Base-by-base conservation (phyloP, 345 rosid genomes). In the Salix arbutifolia region DNA sequence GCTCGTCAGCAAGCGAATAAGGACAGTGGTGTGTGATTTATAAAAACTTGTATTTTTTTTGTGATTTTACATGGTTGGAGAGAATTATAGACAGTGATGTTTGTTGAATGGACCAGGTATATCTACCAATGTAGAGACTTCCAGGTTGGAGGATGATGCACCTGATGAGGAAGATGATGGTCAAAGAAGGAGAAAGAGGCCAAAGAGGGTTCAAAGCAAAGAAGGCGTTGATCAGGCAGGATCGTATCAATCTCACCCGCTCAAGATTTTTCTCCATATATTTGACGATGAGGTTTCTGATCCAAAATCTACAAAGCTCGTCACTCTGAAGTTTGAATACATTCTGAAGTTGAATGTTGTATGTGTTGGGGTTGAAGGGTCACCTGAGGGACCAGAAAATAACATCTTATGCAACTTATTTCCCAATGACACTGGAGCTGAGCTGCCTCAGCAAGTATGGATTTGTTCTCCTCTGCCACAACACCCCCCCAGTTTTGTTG, bases 361-460 rank as follows among this genome's bases (percentile, higher is more conserved):
- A 17, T 91, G 96, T 72, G 97, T 83, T 79, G 93, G 90, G 31
- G 76, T 79, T 38, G 92, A 93, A 83, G 92, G 89, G 50, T 81
- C 93, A 72, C 80, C 58, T 6, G 91, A 89, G 78, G 92, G 85
- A 78, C 80, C 80, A 40, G 90, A 87, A 53, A 77, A 72, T 75
- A 81, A 85, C 83, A 86, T 91, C 52, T 74, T 96, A 17, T 90
- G 90, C 82, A 91, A 87, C 84, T 87, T 96, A 69, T 96, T 92
- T 86, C 89, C 95, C 58, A 89, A 89, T 79, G 98, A 93, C 78
- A 74, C 87, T 14, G 98, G 99, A 31, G 80, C 85, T 35, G 99
- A 96, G 83, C 95, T 91, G 84, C 99, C 98, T 81, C 97, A 82
- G 81, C 95, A 90, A 93, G 98, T 93, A 84, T 79, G 71, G 33